A percentile compares a stretch with the other conserved stretches of the same genome.
Evolutionary conservation across 331 rosid genomes (phyloP).

Genomic region (Malus hybrid): DNA sequence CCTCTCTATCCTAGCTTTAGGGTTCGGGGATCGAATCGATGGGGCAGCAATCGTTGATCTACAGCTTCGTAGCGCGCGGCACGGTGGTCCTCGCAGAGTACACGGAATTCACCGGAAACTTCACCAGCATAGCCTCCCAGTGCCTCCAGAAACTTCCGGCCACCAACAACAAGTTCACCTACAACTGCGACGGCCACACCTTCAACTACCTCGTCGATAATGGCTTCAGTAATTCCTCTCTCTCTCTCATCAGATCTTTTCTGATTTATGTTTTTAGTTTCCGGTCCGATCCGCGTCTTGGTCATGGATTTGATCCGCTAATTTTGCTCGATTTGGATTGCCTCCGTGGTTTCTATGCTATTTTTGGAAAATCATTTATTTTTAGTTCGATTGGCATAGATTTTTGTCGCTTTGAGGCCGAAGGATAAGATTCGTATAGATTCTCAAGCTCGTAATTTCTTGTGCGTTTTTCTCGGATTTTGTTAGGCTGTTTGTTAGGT

Average conservation of each 20-base stretch:
- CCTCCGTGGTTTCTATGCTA: background rate
- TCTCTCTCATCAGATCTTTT: slow-evolving; percentile 7
- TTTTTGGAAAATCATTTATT: background rate
- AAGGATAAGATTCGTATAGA: background rate
- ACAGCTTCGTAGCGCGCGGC: slow-evolving; percentile 74
- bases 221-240: slow-evolving; percentile 49
- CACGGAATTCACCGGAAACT: slow-evolving; percentile 65
- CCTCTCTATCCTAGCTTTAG: slow-evolving; percentile 5
- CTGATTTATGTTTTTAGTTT: slow-evolving; percentile 4
- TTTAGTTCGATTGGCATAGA: background rate
- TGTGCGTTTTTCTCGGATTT: background rate
- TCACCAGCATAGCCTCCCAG: slow-evolving; percentile 61
- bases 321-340: slow-evolving; percentile 4
- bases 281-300: slow-evolving; percentile 8
- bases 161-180: slow-evolving; percentile 63
- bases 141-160: slow-evolving; percentile 73
- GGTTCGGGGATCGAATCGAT: slow-evolving; percentile 24
- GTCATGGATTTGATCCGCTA: background rate
- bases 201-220: slow-evolving; percentile 64
- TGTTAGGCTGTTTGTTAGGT: background rate
- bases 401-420: background rate
- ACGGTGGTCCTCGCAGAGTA: slow-evolving; percentile 59
- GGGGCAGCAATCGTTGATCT: slow-evolving; percentile 83
- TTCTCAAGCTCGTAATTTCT: background rate
- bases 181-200: slow-evolving; percentile 74